These are phyloP conservation scores for Aschersonia sp. DNA, from an alignment of 2,329 filamentous ascomycete species.

Conservation along the genomic window DNA sequence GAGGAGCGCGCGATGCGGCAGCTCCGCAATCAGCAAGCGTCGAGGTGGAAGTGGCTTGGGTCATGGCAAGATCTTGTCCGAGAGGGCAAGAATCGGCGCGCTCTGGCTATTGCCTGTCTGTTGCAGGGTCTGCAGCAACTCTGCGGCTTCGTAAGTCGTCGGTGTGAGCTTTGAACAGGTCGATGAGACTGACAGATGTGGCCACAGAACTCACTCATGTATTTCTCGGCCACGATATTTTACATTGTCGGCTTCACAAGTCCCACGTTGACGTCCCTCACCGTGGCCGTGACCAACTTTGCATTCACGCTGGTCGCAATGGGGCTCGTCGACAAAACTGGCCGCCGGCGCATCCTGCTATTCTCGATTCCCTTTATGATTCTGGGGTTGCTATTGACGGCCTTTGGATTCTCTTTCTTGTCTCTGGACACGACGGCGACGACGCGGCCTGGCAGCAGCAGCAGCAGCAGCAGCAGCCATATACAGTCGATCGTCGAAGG, in stretches of 20 bases:
- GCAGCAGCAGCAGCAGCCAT: conserved; percentile 5
- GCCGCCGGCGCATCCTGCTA: conserved; percentile 65
- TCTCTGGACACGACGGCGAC: conserved; percentile 19
- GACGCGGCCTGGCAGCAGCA: not conserved
- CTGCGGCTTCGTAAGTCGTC: conserved; percentile 55
- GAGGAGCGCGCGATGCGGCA: conserved; percentile 45
- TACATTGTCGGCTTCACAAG: conserved; percentile 61
- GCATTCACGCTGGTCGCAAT: conserved; percentile 64
- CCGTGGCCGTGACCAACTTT: conserved; percentile 73
- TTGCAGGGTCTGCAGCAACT: conserved; percentile 81
- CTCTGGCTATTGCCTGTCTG: conserved; percentile 71
- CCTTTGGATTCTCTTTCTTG: conserved; percentile 56
- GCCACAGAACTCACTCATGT: conserved; percentile 71
- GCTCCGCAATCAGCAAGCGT: conserved; percentile 14
- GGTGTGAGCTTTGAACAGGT: not conserved
- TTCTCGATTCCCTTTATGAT: conserved; percentile 78
- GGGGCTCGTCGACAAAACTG: conserved; percentile 63
- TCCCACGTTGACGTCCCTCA: conserved; percentile 66
- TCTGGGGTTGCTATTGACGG: conserved; percentile 53
- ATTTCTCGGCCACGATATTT: conserved; percentile 77
- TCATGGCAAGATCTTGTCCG: conserved; percentile 38
- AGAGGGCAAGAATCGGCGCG: conserved; percentile 52
- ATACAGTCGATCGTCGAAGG: conserved; percentile 1
- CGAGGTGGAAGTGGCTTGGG: conserved; percentile 23
- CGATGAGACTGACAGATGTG: not conserved